Conservation (phyloP, 768 basidiomycete genomes). For the Mrakia blollopis region DNA sequence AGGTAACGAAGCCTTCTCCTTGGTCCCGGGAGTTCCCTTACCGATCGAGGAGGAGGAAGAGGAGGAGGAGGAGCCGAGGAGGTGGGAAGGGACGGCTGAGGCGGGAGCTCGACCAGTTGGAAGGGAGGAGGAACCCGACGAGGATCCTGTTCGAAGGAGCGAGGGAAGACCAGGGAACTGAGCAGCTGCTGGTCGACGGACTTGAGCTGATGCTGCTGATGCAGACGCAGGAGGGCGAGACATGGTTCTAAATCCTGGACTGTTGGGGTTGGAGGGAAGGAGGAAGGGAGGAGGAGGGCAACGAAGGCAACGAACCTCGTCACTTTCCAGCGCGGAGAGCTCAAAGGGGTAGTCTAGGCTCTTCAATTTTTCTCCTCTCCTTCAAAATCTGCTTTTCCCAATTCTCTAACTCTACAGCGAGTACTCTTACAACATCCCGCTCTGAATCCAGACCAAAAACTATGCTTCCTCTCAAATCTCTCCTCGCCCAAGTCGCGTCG, state of each 20-base stretch:
- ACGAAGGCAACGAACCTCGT: no score
- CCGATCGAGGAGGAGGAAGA: constrained; percentile 5
- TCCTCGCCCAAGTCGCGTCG: no score
- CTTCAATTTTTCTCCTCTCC: no score
- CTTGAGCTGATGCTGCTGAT: background rate
- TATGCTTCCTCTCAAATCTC: no score
- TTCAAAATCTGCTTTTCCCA: no score
- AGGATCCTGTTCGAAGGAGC: background rate
- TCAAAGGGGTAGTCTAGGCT: no score
- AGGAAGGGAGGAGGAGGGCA: background rate
- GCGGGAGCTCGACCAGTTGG: background rate
- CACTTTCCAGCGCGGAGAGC: no score
- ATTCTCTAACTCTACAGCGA: no score
- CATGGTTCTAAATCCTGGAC: background rate
- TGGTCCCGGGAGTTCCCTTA: constrained; percentile 29
- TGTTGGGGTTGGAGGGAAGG: background rate
- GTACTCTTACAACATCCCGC: no score
- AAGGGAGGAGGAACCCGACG: background rate
- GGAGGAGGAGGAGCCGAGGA: constrained; percentile 4
- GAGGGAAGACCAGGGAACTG: constrained; percentile 27
- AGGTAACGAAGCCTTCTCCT: constrained; percentile 18
- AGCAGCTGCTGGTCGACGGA: constrained; percentile 17
- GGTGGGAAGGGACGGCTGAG: constrained; percentile 23
- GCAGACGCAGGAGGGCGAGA: background rate
- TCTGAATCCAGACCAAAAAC: no score